Percentiles rank a stretch among this genome's conserved stretches.
phyloP scores from a whole-genome alignment of 106 monocot species.

The Dendrobium chrysotoxum region DNA sequence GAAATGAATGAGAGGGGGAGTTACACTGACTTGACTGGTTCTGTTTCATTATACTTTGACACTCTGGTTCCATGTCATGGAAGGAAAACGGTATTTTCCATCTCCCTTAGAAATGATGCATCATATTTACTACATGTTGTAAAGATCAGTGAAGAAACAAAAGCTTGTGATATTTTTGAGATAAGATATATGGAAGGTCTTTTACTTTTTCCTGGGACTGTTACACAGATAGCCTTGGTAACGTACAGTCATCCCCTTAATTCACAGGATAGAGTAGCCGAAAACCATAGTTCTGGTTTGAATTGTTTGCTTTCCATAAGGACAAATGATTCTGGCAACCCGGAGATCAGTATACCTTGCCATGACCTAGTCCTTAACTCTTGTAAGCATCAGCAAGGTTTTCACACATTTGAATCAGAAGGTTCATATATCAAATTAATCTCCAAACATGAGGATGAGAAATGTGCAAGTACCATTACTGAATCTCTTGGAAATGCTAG shows the following conservation, averaged over 20 bases:
- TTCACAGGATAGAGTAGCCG: conserved; percentile 8
- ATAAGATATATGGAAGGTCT: conserved; percentile 48
- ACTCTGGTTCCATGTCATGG: conserved; percentile 16
- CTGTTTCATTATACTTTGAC: conserved; percentile 39
- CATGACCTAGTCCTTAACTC: conserved; percentile 10
- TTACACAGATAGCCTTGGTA: conserved; percentile 47
- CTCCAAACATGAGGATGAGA: conserved; percentile 13
- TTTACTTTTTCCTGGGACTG: conserved; percentile 45
- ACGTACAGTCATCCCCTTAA: conserved; percentile 9
- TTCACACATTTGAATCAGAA: conserved; percentile 7
- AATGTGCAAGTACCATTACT: conserved; percentile 18
- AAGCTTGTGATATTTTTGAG: conserved; percentile 28
- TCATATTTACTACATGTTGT: conserved; percentile 31
- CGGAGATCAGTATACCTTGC: conserved; percentile 33
- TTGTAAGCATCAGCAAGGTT: background rate
- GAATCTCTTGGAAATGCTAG: conserved; percentile 21
- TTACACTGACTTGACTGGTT: conserved; percentile 21
- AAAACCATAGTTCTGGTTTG: conserved; percentile 9
- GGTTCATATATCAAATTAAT: conserved; percentile 6
- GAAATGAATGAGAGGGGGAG: conserved; percentile 24
- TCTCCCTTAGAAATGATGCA: conserved; percentile 50
- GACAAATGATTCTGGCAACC: conserved; percentile 29
- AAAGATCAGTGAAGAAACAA: conserved; percentile 37
- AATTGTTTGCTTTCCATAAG: conserved; percentile 28
- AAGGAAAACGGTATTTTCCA: conserved; percentile 24